phyloP scores from a whole-genome alignment of 2,329 filamentous ascomycete genomes.

The Pseudogymnoascus sp. region DNA sequence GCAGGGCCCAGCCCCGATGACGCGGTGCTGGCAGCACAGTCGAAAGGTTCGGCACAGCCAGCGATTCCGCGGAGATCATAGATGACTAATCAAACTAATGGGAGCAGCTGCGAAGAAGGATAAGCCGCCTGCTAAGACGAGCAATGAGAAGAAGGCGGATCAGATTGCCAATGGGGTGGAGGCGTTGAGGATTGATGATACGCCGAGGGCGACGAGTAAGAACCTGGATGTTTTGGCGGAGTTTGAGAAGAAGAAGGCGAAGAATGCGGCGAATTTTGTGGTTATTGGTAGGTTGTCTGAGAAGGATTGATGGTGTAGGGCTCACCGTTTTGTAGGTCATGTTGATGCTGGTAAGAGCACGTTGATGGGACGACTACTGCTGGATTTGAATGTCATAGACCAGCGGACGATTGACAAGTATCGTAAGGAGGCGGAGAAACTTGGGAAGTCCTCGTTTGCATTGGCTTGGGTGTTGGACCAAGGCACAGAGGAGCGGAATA shows the following conservation, averaged over 20 bases:
- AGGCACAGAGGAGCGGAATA: slow-evolving; percentile 76
- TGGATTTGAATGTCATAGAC: slow-evolving; percentile 83
- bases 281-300: slow-evolving; percentile 65
- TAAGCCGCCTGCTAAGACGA: slow-evolving; percentile 33
- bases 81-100: not conserved
- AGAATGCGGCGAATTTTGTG: slow-evolving; percentile 82
- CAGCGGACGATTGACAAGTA: slow-evolving; percentile 84
- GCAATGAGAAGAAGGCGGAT: slow-evolving; percentile 34
- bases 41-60: slow-evolving; percentile 63
- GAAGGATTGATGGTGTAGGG: not conserved
- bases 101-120: slow-evolving; percentile 35
- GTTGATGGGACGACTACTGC: slow-evolving; percentile 87
- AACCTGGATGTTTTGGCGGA: slow-evolving; percentile 80
- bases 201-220: slow-evolving; percentile 59
- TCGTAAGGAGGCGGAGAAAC: slow-evolving; percentile 77
- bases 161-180: slow-evolving; percentile 41
- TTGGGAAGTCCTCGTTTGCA: slow-evolving; percentile 92
- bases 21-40: slow-evolving; percentile 77
- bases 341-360: slow-evolving; percentile 98
- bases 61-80: slow-evolving; percentile 24
- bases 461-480: slow-evolving; percentile 96
- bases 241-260: slow-evolving; percentile 66
- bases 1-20: slow-evolving; percentile 87
- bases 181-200: slow-evolving; percentile 41
- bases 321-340: slow-evolving; percentile 54